phyloP scores from a whole-genome alignment of 202 grass and related monocot genomes.

The Setaria viridis region DNA sequence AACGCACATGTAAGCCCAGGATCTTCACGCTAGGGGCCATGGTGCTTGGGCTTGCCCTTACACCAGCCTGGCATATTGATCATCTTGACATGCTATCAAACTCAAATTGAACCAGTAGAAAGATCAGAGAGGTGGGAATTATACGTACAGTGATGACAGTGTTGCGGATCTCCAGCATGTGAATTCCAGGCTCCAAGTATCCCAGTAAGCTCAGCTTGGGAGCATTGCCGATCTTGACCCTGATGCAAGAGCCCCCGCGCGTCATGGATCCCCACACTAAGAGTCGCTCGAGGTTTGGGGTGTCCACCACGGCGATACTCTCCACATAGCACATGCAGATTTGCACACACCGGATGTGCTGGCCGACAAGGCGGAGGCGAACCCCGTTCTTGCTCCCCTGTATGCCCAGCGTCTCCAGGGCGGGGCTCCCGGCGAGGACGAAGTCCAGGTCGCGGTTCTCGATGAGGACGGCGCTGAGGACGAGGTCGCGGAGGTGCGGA shows the following conservation, averaged over 20 bases:
- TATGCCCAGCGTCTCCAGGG: conserved; percentile 47
- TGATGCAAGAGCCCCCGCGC: neutral
- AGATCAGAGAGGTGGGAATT: too few relatives aligned
- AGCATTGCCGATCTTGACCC: conserved; percentile 22
- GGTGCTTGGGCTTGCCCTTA: conserved; percentile 33
- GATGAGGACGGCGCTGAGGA: conserved; percentile 22
- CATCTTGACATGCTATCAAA: too few relatives aligned
- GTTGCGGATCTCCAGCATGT: too few relatives aligned
- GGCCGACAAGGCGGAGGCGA: conserved; percentile 1
- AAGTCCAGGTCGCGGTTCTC: conserved; percentile 32
- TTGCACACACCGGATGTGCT: conserved; percentile 35
- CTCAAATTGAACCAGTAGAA: too few relatives aligned
- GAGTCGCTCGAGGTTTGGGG: conserved; percentile 45
- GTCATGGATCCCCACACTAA: neutral
- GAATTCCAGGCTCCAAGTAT: too few relatives aligned
- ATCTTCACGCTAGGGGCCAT: conserved; percentile 44
- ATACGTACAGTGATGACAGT: too few relatives aligned
- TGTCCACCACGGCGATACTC: conserved; percentile 37
- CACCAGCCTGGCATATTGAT: conserved; percentile 29
- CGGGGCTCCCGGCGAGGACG: conserved; percentile 33
- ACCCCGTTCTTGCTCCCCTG: neutral
- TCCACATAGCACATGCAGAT: neutral
- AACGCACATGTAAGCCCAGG: conserved; percentile 42
- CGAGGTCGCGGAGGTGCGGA: conserved; percentile 45
- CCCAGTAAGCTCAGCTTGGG: neutral